These are phyloP conservation scores for Vairimorpha necatrix DNA, from an alignment of 371 early-diverging fungal genomes.

Conservation along the genomic window DNA sequence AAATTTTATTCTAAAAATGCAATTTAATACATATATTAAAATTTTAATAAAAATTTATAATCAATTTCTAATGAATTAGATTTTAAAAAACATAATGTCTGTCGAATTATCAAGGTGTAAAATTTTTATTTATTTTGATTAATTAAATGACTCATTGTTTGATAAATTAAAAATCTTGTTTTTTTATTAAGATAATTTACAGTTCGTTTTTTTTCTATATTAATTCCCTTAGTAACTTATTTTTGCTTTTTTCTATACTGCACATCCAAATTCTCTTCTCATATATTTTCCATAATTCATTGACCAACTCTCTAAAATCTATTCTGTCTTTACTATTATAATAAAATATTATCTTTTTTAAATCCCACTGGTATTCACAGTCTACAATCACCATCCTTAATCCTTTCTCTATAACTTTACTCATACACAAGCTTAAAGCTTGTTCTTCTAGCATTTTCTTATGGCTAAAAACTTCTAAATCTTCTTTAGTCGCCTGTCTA, in stretches of 20 bases:
- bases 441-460: constrained; percentile 53
- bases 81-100: no score
- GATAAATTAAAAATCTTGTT: no score
- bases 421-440: constrained; percentile 54
- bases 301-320: constrained; percentile 92
- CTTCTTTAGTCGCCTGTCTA: constrained; percentile 56
- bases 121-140: no score
- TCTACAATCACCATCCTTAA: constrained; percentile 61
- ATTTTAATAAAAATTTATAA: no score
- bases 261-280: constrained; percentile 97
- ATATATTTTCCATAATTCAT: constrained; percentile 91
- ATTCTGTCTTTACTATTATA: constrained; percentile 68
- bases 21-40: no score
- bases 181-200: no score
- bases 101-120: no score
- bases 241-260: constrained; percentile 58
- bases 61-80: no score
- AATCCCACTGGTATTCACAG: constrained; percentile 66
- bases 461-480: constrained; percentile 52
- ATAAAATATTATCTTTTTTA: constrained; percentile 65
- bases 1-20: no score
- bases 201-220: no score
- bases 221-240: constrained; percentile 30
- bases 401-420: constrained; percentile 40
- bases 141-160: no score